These are phyloP conservation scores for Mollisiaceae sp. DNA, from an alignment of 2,329 filamentous ascomycete species.

Conservation along the genomic window DNA sequence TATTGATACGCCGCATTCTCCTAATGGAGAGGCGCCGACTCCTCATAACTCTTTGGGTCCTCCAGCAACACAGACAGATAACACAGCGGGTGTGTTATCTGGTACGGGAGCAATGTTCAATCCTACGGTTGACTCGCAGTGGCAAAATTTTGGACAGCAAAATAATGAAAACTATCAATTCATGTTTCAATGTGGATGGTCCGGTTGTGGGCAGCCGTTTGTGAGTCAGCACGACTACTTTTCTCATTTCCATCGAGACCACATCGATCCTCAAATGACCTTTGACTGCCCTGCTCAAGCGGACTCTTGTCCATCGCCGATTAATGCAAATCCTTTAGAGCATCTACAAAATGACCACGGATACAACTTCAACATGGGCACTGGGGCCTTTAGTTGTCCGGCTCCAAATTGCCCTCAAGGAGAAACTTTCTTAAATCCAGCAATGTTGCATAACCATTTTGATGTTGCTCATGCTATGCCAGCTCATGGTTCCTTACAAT, in stretches of 20 bases:
- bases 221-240: slow-evolving; percentile 34
- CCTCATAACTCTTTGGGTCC: slow-evolving; percentile 19
- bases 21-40: slow-evolving; percentile 22
- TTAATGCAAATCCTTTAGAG: slow-evolving; percentile 36
- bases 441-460: slow-evolving; percentile 40
- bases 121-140: slow-evolving; percentile 13
- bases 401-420: slow-evolving; percentile 34
- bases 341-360: slow-evolving; percentile 40
- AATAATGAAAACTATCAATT: slow-evolving; percentile 16
- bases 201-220: slow-evolving; percentile 35
- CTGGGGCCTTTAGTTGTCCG: slow-evolving; percentile 36
- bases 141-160: slow-evolving; percentile 14
- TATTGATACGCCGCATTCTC: slow-evolving; percentile 26
- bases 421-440: slow-evolving; percentile 33
- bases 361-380: slow-evolving; percentile 33
- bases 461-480: slow-evolving; percentile 39
- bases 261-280: slow-evolving; percentile 40
- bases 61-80: slow-evolving; percentile 17
- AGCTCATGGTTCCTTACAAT: slow-evolving; percentile 35
- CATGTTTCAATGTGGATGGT: slow-evolving; percentile 37
- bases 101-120: slow-evolving; percentile 33
- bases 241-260: slow-evolving; percentile 37
- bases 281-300: slow-evolving; percentile 38
- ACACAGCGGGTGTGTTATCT: slow-evolving; percentile 19
- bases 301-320: slow-evolving; percentile 31